Evolutionary conservation across 2,329 filamentous ascomycete genomes (phyloP), one percentile per base, ranked within the genome.

Genomic region (Colletotrichum plurivorum): DNA sequence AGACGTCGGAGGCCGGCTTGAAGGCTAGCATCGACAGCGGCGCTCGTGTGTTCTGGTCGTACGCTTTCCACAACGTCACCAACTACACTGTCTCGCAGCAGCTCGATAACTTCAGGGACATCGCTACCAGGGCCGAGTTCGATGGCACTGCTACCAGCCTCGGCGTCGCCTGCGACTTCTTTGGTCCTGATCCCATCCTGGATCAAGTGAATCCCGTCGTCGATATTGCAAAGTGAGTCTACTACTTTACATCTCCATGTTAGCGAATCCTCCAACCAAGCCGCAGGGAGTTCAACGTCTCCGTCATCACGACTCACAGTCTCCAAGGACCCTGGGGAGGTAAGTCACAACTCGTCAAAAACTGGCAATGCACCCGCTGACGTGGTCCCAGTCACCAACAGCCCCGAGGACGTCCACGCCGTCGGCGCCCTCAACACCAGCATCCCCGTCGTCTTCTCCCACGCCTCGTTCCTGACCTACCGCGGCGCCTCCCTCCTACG

Each of bases 401-500:
- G 78, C 4, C 84, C 84, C 0, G 75, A 79, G 9, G 74, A 80
- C 15, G 57, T 85, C 5, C 73, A 79, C 60, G 73, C 73, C 1
- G 76, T 81, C 5, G 77, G 76, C 1, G 71, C 83, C 56, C 80
- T 87, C 4, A 83, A 85, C 72, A 80, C 76, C 16, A 77, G 76
- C 36, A 82, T 82, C 13, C 84, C 87, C 0, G 76, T 88, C 3
- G 78, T 89, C 60, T 84, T 89, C 74, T 85, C 85, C 0, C 88
- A 89, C 72, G 85, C 79, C 0, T 79, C 78, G 15, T 85, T 80
- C 75, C 74, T 88, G 18, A 82, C 82, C 0, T 73, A 79, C 0
- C 65, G 70, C 0, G 82, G 84, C 15, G 78, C 78, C 0, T 61
- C 75, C 1, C 78, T 87, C 0, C 80, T 89, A 1, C 84, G 85